phyloP scores from a whole-genome alignment of 441 rosid genomes.

The Hypseocharis bilobata region DNA sequence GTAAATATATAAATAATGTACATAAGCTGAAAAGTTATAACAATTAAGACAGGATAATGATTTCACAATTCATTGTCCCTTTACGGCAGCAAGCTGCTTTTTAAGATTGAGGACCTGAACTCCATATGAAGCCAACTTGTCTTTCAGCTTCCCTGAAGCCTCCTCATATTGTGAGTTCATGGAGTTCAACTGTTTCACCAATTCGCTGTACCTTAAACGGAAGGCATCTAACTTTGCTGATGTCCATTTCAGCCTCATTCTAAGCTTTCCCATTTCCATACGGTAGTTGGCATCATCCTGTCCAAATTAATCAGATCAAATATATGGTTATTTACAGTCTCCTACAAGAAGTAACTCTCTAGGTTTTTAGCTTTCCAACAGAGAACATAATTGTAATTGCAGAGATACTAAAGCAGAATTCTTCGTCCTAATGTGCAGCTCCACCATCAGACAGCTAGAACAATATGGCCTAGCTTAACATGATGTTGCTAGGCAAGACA shows the following conservation, averaged over 20 bases:
- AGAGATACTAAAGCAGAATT: no score
- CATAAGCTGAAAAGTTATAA: no score
- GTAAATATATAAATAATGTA: no score
- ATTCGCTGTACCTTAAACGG: conserved; percentile 39
- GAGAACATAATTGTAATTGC: not conserved
- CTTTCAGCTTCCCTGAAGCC: conserved; percentile 56
- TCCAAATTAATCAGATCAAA: conserved; percentile 9
- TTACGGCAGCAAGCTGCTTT: conserved; percentile 46
- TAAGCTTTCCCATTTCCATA: conserved; percentile 59
- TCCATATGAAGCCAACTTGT: conserved; percentile 42
- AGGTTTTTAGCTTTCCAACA: not conserved
- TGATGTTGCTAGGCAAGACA: no score
- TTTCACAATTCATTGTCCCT: conserved; percentile 10
- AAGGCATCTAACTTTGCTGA: conserved; percentile 64
- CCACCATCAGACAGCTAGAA: no score
- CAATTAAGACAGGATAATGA: not conserved
- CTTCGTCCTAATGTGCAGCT: no score
- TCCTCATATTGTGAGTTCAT: conserved; percentile 55
- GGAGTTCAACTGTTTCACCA: conserved; percentile 36
- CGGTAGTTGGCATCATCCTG: conserved; percentile 43
- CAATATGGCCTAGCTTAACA: no score
- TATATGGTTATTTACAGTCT: not conserved
- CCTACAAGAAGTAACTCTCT: not conserved
- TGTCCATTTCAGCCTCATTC: conserved; percentile 66
- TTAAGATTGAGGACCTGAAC: conserved; percentile 52